Percentiles rank a stretch among this genome's conserved stretches.
Conservation (phyloP, 177 flowering plant genomes). For the Vitis hybrid region DNA sequence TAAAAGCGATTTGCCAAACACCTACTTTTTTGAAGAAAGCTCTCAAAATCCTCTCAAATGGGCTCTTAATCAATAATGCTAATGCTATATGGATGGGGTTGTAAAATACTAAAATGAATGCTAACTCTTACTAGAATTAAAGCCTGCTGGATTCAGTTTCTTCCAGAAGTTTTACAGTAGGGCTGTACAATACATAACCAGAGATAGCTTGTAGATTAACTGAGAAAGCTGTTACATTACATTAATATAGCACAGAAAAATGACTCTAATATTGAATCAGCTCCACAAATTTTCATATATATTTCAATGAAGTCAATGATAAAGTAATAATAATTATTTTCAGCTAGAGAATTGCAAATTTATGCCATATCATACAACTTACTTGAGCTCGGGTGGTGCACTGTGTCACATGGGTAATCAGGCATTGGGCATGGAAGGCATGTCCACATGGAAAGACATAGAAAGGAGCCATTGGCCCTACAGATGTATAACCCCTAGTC, state of each 20-base stretch:
- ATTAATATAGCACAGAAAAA: neutral
- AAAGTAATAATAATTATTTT: too few species aligned
- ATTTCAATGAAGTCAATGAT: too few species aligned
- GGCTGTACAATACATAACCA: neutral
- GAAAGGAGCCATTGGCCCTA: slow-evolving; percentile 93
- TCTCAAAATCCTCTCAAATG: too few species aligned
- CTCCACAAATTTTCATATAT: too few species aligned
- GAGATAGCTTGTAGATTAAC: neutral
- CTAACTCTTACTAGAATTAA: neutral
- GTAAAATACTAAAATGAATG: neutral
- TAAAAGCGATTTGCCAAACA: too few species aligned
- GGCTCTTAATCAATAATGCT: neutral
- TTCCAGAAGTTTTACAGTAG: neutral
- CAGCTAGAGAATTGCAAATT: neutral
- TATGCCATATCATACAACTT: slow-evolving; percentile 23
- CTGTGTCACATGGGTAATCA: slow-evolving; percentile 89
- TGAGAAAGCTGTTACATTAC: neutral
- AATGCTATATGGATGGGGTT: neutral
- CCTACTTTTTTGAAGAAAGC: too few species aligned
- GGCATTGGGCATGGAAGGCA: slow-evolving; percentile 85
- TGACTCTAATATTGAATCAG: too few species aligned
- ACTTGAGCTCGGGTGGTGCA: slow-evolving; percentile 77
- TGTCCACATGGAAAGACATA: slow-evolving; percentile 99
- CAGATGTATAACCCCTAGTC: slow-evolving; percentile 73
- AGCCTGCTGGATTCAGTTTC: neutral